Evolutionary conservation across 2,329 filamentous ascomycete species (phyloP).

Genomic region (Aspergillus puulaauensis): DNA sequence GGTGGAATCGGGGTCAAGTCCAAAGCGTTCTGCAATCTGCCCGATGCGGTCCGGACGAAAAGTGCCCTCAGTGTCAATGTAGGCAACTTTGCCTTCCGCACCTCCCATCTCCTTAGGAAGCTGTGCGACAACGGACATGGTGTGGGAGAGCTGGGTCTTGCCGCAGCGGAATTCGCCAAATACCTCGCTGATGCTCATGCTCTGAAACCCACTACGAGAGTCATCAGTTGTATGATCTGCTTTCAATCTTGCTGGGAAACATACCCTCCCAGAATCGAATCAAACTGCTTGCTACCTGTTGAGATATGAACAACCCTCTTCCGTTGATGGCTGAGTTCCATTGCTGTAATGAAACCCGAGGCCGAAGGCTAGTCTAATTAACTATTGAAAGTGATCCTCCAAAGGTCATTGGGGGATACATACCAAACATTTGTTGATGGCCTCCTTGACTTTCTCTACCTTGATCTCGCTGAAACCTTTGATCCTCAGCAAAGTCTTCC

Average conservation of each 20-base stretch:
- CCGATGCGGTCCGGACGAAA: constrained; percentile 67
- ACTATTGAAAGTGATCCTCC: neutral
- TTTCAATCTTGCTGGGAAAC: neutral
- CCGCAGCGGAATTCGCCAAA: constrained; percentile 55
- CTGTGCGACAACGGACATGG: constrained; percentile 65
- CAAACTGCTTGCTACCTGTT: constrained; percentile 69
- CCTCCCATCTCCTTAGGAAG: constrained; percentile 60
- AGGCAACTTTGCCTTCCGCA: constrained; percentile 67
- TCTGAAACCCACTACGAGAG: constrained; percentile 62
- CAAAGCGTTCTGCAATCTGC: constrained; percentile 67
- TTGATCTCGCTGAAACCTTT: constrained; percentile 70
- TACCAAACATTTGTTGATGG: constrained; percentile 61
- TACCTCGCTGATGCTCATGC: constrained; percentile 64
- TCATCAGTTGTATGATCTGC: neutral
- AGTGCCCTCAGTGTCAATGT: constrained; percentile 67
- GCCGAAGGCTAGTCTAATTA: constrained; percentile 51
- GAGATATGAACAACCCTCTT: constrained; percentile 65
- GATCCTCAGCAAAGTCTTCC: constrained; percentile 62
- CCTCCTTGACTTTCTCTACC: constrained; percentile 70
- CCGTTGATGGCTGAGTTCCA: constrained; percentile 62
- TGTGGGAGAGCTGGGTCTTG: constrained; percentile 69
- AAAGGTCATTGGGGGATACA: constrained; percentile 3
- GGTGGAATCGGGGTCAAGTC: constrained; percentile 57
- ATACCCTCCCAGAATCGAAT: constrained; percentile 63
- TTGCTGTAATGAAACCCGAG: constrained; percentile 64